Percentiles rank a stretch among this genome's conserved stretches.
Evolutionary conservation across 768 basidiomycete genomes (phyloP).

Genomic region (Omphalotus guepiniiformis): DNA sequence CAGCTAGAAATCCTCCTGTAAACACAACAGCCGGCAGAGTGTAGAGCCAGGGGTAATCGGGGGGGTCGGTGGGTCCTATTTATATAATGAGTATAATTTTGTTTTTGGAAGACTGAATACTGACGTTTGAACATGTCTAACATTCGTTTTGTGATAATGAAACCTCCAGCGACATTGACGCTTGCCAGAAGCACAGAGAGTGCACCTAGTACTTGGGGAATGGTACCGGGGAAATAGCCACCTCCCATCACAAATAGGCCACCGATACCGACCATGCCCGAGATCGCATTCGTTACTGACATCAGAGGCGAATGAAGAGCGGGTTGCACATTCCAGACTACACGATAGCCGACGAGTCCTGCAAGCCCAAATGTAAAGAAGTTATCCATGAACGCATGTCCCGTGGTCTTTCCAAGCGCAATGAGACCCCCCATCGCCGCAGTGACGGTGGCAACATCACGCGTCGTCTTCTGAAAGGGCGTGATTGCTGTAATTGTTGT

Average conservation of each 20-base stretch:
- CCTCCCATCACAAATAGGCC: conserved; percentile 92
- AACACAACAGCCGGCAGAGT: conserved; percentile 76
- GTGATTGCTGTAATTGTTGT: conserved; percentile 60
- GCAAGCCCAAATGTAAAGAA: conserved; percentile 89
- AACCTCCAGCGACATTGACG: conserved; percentile 85
- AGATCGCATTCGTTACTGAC: conserved; percentile 89
- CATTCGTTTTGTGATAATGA: conserved; percentile 89
- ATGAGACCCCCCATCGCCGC: conserved; percentile 72
- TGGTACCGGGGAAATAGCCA: conserved; percentile 74
- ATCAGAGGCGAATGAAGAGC: conserved; percentile 87
- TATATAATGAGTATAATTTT: conserved; percentile 6
- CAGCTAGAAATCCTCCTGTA: conserved; percentile 76
- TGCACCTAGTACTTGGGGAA: conserved; percentile 77
- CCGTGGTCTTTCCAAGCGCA: conserved; percentile 75
- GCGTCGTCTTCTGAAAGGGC: conserved; percentile 78
- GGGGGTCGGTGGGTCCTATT: conserved; percentile 75
- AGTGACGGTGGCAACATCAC: conserved; percentile 71
- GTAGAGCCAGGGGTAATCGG: conserved; percentile 85
- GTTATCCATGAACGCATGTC: conserved; percentile 81
- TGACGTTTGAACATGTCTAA: conserved; percentile 88
- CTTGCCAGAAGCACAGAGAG: conserved; percentile 83
- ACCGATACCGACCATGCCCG: conserved; percentile 77
- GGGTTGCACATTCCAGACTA: conserved; percentile 87
- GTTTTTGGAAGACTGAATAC: neutral
- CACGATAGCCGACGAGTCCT: conserved; percentile 81